Conservation (phyloP, 495 filamentous ascomycete species). For the Penicillium desertorum region DNA sequence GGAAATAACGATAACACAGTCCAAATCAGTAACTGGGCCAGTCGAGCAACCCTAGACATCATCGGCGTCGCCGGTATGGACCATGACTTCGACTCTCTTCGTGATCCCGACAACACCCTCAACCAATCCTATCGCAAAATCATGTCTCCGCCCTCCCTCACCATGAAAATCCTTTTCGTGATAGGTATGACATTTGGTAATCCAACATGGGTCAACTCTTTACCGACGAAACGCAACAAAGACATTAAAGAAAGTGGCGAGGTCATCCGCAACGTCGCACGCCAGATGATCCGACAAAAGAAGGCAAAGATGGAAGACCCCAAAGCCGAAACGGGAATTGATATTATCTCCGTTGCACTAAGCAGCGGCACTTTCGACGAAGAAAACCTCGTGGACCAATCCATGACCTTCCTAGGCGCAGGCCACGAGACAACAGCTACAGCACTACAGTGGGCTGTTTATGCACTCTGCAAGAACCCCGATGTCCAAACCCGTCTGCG, state of each 20-base stretch:
- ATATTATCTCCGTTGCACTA: conserved; percentile 83
- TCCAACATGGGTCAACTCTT: conserved; percentile 29
- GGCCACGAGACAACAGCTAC: conserved; percentile 79
- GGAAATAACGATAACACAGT: conserved; percentile 44
- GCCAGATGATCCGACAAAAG: conserved; percentile 67
- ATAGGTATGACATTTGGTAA: conserved; percentile 43
- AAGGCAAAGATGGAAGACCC: conserved; percentile 56
- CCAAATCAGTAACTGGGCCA: conserved; percentile 64
- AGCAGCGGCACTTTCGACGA: conserved; percentile 73
- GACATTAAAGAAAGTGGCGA: conserved; percentile 54
- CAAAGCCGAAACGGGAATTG: conserved; percentile 48
- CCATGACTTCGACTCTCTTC: conserved; percentile 73
- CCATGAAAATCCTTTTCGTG: conserved; percentile 37
- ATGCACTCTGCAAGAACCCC: conserved; percentile 58
- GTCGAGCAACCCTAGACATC: conserved; percentile 80
- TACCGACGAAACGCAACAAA: conserved; percentile 69
- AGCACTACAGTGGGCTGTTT: conserved; percentile 60
- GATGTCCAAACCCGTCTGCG: conserved; percentile 58
- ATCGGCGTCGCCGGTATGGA: conserved; percentile 85
- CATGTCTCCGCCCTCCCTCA: conserved; percentile 23
- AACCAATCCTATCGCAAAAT: conserved; percentile 61
- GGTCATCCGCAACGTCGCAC: conserved; percentile 61
- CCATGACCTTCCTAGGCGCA: conserved; percentile 93
- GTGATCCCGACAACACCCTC: conserved; percentile 62
- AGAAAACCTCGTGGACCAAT: conserved; percentile 80